Conservation (phyloP, 352 stramenopile species). For the Blastocystis sp. region DNA sequence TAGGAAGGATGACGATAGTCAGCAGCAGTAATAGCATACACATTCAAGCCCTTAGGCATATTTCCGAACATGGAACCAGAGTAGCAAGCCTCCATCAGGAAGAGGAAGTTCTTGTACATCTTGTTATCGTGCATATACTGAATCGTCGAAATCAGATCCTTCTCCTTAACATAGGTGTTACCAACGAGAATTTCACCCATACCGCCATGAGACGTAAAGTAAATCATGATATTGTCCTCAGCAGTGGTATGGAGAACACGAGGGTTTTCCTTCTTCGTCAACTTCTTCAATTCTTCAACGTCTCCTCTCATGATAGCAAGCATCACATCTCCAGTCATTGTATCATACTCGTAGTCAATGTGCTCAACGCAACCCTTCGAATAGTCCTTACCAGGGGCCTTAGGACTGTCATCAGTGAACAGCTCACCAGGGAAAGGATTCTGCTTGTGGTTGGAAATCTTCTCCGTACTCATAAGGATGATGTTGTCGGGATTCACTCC, state of each 20-base stretch:
- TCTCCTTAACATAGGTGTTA: slow-evolving; percentile 66
- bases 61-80: slow-evolving; percentile 78
- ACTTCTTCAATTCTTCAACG: slow-evolving; percentile 43
- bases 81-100: slow-evolving; percentile 80
- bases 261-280: slow-evolving; percentile 61
- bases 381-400: slow-evolving; percentile 39
- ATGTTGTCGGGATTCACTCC: slow-evolving; percentile 49
- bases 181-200: slow-evolving; percentile 73
- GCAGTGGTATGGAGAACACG: slow-evolving; percentile 58
- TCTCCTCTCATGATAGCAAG: slow-evolving; percentile 44
- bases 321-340: slow-evolving; percentile 8
- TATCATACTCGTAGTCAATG: slow-evolving; percentile 30
- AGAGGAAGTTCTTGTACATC: slow-evolving; percentile 77
- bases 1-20: slow-evolving; percentile 75
- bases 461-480: slow-evolving; percentile 16
- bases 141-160: slow-evolving; percentile 68
- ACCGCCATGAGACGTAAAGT: slow-evolving; percentile 79
- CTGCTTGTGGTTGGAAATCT: background rate
- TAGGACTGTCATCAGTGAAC: slow-evolving; percentile 35
- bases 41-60: slow-evolving; percentile 71
- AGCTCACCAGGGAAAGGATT: slow-evolving; percentile 50
- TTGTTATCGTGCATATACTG: slow-evolving; percentile 70
- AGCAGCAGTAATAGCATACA: slow-evolving; percentile 60
- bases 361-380: background rate
- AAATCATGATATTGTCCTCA: slow-evolving; percentile 77